phyloP scores from a whole-genome alignment of 768 basidiomycete species.

The Calocera viscosa region DNA sequence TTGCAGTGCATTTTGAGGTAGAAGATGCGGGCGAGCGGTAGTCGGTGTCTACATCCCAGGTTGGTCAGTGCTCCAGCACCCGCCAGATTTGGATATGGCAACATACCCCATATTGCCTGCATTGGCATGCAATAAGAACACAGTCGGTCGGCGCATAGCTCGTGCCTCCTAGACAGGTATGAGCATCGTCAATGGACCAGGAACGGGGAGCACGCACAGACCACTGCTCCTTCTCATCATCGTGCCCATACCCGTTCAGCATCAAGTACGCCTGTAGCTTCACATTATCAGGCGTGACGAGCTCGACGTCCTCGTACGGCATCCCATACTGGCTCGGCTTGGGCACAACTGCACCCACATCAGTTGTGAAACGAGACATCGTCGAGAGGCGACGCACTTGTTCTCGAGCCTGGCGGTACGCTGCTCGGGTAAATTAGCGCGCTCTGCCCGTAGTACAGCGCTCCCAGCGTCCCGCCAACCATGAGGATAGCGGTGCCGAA shows the following conservation, averaged over 20 bases:
- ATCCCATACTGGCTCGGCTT: slow-evolving; percentile 56
- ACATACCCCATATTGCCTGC: slow-evolving; percentile 33
- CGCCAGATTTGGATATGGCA: too few species aligned
- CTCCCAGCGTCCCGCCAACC: not conserved
- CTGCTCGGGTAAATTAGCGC: slow-evolving; percentile 84
- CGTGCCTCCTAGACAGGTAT: slow-evolving; percentile 5
- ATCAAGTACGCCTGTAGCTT: slow-evolving; percentile 68
- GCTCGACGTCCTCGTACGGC: slow-evolving; percentile 58
- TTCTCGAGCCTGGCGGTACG: slow-evolving; percentile 66
- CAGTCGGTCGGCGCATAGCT: slow-evolving; percentile 49
- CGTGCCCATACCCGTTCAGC: slow-evolving; percentile 35
- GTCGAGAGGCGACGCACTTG: slow-evolving; percentile 36
- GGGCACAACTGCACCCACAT: slow-evolving; percentile 45
- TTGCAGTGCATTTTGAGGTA: slow-evolving; percentile 77
- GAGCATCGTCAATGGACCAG: not conserved
- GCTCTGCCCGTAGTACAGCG: slow-evolving; percentile 72
- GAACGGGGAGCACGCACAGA: not conserved
- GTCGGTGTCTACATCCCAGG: slow-evolving; percentile 53
- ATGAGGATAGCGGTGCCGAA: not conserved
- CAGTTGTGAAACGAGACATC: too few species aligned
- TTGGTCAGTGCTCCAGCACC: not conserved
- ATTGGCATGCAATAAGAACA: slow-evolving; percentile 80
- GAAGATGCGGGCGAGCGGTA: slow-evolving; percentile 78
- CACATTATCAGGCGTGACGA: slow-evolving; percentile 61
- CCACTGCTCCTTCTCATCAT: slow-evolving; percentile 10